phyloP scores from a whole-genome alignment of 805 yeast species.

The Lachancea thermotolerans region DNA sequence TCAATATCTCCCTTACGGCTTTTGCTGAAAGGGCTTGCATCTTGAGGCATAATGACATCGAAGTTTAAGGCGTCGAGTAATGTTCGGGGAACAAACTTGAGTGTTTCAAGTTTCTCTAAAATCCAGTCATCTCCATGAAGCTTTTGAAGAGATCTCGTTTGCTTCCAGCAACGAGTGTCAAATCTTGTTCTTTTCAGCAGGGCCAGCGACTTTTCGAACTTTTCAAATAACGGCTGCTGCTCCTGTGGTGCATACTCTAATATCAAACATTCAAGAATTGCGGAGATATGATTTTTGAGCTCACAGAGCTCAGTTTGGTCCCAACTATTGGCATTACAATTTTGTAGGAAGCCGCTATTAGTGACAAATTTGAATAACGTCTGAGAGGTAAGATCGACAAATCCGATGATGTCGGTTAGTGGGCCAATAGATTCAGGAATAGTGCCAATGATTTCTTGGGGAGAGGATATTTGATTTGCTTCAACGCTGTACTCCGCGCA shows the following conservation, averaged over 20 bases:
- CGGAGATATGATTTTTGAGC: neutral
- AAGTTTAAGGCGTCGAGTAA: constrained; percentile 4
- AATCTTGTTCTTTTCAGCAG: neutral
- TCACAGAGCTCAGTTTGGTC: neutral
- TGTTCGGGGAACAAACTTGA: constrained; percentile 3
- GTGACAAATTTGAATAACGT: neutral
- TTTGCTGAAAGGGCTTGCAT: neutral
- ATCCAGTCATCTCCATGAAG: neutral
- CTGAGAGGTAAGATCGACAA: constrained; percentile 4
- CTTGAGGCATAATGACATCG: constrained; percentile 2
- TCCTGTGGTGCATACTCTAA: constrained; percentile 5
- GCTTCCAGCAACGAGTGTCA: constrained; percentile 4
- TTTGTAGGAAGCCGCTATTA: neutral
- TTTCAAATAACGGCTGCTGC: neutral
- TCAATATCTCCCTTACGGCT: constrained; percentile 6
- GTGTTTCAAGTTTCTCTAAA: neutral
- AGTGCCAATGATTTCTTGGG: neutral
- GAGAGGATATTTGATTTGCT: neutral
- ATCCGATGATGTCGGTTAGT: constrained; percentile 4
- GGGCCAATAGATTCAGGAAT: constrained; percentile 1
- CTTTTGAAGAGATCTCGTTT: neutral
- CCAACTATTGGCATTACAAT: neutral
- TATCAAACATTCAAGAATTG: constrained; percentile 1
- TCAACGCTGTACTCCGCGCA: neutral
- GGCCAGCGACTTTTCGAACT: constrained; percentile 1